These are phyloP conservation scores for Brachypodium distachyon DNA, from an alignment of 202 grass and related monocot species.

Conservation along the genomic window DNA sequence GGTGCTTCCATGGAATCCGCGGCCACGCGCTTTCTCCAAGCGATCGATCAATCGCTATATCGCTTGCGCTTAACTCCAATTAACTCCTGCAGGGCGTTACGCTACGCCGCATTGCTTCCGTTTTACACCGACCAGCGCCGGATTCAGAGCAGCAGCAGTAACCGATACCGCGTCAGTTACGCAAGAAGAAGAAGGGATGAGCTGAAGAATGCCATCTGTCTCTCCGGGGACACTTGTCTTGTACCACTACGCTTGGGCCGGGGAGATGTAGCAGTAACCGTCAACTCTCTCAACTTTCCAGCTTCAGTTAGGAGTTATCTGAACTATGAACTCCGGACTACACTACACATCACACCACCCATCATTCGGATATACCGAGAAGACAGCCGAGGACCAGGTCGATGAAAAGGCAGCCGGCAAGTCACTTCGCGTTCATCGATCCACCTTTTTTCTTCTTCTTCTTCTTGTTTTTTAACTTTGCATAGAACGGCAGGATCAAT, in stretches of 20 bases:
- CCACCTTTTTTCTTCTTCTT: no score
- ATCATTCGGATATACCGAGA: background rate
- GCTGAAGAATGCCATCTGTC: background rate
- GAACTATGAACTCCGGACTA: no score
- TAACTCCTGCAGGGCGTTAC: constrained; percentile 25
- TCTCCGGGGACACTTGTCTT: background rate
- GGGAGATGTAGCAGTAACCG: no score
- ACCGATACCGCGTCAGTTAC: background rate
- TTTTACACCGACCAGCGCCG: no score
- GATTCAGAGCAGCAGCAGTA: no score
- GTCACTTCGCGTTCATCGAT: background rate
- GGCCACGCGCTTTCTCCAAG: background rate
- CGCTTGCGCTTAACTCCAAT: background rate
- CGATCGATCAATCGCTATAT: no score
- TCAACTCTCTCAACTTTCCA: no score
- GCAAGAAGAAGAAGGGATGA: no score
- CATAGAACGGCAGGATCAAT: background rate
- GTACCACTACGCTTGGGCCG: no score
- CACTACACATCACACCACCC: no score
- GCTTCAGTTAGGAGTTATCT: no score
- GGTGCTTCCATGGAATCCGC: constrained; percentile 8
- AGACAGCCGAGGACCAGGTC: background rate
- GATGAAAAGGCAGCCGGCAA: background rate
- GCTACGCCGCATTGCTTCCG: background rate
- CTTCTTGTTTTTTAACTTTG: no score